These are phyloP conservation scores for Hevea brasiliensis DNA, from an alignment of 345 rosid species.

Conservation along the genomic window DNA sequence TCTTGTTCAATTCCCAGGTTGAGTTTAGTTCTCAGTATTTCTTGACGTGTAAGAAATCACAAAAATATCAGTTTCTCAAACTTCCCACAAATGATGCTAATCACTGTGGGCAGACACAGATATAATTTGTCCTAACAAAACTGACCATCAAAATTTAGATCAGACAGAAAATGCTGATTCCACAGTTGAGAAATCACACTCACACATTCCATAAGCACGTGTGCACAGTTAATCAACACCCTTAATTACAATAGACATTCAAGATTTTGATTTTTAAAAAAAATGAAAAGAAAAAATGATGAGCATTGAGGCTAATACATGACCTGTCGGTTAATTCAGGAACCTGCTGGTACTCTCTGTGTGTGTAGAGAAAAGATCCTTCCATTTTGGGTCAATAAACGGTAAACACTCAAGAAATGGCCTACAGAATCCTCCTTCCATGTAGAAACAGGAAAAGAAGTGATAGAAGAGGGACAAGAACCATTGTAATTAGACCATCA, in stretches of 20 bases:
- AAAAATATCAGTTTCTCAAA: conserved; percentile 15
- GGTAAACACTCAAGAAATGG: neutral
- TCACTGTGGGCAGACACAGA: neutral
- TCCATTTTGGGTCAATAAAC: conserved; percentile 14
- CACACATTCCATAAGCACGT: too few species aligned
- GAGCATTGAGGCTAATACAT: too few species aligned
- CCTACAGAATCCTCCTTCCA: neutral
- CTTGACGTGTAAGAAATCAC: conserved; percentile 28
- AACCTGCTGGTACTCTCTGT: neutral
- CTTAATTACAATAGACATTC: too few species aligned
- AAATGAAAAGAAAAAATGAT: too few species aligned
- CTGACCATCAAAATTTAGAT: too few species aligned
- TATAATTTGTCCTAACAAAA: neutral
- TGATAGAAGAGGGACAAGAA: conserved; percentile 1
- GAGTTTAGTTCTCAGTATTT: conserved; percentile 1
- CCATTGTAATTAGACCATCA: neutral
- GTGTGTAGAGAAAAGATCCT: neutral
- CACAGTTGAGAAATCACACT: neutral
- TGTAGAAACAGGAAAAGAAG: neutral
- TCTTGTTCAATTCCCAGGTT: neutral
- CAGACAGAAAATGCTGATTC: too few species aligned
- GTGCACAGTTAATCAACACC: neutral
- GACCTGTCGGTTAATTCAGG: too few species aligned
- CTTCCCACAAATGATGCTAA: conserved; percentile 5
- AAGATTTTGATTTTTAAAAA: too few species aligned